Evolutionary conservation across 768 basidiomycete genomes (phyloP).

Genomic region (Porpolomopsis calyptriformis): DNA sequence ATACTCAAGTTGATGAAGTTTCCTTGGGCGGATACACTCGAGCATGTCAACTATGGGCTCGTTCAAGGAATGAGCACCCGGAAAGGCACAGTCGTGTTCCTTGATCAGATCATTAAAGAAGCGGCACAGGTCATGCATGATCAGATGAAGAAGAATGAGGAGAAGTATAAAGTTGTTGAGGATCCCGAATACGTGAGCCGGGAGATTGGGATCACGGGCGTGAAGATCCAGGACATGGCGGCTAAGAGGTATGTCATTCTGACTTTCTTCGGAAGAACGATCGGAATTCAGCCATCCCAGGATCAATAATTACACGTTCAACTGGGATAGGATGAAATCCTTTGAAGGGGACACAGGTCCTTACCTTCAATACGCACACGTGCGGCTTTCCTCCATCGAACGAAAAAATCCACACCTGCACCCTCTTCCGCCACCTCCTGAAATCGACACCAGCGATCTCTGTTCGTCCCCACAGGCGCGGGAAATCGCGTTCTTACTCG

Average conservation of each 20-base stretch:
- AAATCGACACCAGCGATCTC: slow-evolving; percentile 62
- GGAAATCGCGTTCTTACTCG: slow-evolving; percentile 79
- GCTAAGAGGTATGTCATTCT: slow-evolving; percentile 64
- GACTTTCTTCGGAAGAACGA: background rate
- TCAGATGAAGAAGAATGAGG: slow-evolving; percentile 91
- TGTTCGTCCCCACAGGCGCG: slow-evolving; percentile 60
- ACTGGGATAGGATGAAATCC: slow-evolving; percentile 88
- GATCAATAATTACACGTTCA: slow-evolving; percentile 93
- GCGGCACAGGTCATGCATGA: slow-evolving; percentile 88
- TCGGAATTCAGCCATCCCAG: slow-evolving; percentile 27
- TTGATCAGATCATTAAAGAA: slow-evolving; percentile 87
- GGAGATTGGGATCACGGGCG: slow-evolving; percentile 88
- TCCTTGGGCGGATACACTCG: slow-evolving; percentile 71
- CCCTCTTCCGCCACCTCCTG: slow-evolving; percentile 58
- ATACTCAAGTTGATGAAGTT: slow-evolving; percentile 82
- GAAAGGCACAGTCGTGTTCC: slow-evolving; percentile 89
- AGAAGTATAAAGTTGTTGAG: slow-evolving; percentile 80
- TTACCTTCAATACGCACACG: slow-evolving; percentile 95
- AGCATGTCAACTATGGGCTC: slow-evolving; percentile 86
- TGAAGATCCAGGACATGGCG: slow-evolving; percentile 97
- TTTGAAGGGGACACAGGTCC: slow-evolving; percentile 96
- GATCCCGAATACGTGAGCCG: slow-evolving; percentile 70
- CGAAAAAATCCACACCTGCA: slow-evolving; percentile 86
- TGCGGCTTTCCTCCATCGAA: slow-evolving; percentile 80
- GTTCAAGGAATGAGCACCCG: slow-evolving; percentile 94